Conservation (phyloP, 1,139 yeast genomes). For the Scheffersomyces quercinus region DNA sequence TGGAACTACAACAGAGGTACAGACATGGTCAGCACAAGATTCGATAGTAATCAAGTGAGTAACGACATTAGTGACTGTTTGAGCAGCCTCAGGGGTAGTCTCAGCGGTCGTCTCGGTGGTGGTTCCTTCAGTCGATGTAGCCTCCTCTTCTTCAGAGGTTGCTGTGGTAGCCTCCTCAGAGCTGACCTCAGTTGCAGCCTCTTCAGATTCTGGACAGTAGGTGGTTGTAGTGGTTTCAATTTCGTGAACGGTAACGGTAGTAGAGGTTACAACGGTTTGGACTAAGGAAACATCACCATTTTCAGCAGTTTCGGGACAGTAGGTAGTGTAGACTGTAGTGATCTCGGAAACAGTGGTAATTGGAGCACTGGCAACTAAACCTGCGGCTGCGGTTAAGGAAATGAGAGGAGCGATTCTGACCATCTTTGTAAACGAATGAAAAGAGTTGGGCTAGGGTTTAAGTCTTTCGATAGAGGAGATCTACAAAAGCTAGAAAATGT, state of each 20-base stretch:
- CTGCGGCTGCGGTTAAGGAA: constrained; percentile 12
- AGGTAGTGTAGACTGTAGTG: constrained; percentile 2
- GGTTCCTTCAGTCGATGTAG: no score
- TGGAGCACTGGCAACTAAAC: constrained; percentile 10
- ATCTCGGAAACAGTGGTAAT: neutral
- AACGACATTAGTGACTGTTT: constrained; percentile 4
- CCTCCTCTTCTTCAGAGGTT: neutral
- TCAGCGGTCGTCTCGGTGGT: no score
- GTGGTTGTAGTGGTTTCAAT: constrained; percentile 8
- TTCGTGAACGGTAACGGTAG: constrained; percentile 6
- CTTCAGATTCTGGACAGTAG: constrained; percentile 13
- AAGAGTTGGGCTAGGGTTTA: constrained; percentile 14
- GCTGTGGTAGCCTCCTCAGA: constrained; percentile 3
- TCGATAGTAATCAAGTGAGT: constrained; percentile 9
- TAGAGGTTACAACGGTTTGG: no score
- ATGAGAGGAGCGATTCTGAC: constrained; percentile 10
- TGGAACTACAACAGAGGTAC: constrained; percentile 15
- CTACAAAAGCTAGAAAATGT: neutral
- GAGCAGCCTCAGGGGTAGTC: neutral
- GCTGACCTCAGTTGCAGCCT: constrained; percentile 5
- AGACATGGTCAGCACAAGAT: constrained; percentile 41
- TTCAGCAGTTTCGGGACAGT: neutral
- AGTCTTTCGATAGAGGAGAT: constrained; percentile 1
- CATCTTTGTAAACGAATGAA: constrained; percentile 15
- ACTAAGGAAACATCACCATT: no score